A percentile compares a stretch with the other conserved stretches of the same genome.
phyloP scores from a whole-genome alignment of 2,329 filamentous ascomycete species.

The Gremmenia infestans region DNA sequence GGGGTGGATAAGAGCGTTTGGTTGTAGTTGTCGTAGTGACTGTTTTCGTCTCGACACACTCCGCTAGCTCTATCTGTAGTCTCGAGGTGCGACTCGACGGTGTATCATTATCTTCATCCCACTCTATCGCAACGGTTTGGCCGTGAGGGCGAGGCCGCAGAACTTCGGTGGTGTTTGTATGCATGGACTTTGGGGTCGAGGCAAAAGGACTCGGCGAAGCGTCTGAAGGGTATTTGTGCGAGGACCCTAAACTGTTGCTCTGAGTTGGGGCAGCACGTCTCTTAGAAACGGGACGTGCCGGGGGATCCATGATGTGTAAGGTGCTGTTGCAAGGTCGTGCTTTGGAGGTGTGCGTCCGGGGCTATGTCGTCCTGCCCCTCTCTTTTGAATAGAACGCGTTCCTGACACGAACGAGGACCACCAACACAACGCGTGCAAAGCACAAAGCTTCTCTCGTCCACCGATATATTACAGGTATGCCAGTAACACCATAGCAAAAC shows the following conservation, averaged over 20 bases:
- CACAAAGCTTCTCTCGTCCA: conserved; percentile 17
- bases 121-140: conserved; percentile 26
- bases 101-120: conserved; percentile 26
- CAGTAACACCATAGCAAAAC: conserved; percentile 23
- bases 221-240: conserved; percentile 17
- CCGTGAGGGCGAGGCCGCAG: conserved; percentile 19
- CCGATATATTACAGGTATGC: conserved; percentile 15
- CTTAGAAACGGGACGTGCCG: conserved; percentile 18
- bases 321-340: conserved; percentile 4
- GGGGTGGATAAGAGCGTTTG: conserved; percentile 76
- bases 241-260: conserved; percentile 4
- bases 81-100: conserved; percentile 23
- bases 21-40: conserved; percentile 92
- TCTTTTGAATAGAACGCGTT: conserved; percentile 23
- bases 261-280: conserved; percentile 18
- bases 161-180: conserved; percentile 13
- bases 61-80: conserved; percentile 49
- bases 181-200: conserved; percentile 21
- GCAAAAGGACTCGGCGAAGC: conserved; percentile 26
- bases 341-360: conserved; percentile 1
- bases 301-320: conserved; percentile 24
- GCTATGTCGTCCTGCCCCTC: conserved; percentile 19
- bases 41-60: conserved; percentile 63
- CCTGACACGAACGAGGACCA: conserved; percentile 19
- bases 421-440: conserved; percentile 18